Evolutionary conservation across 805 yeast species (phyloP), one percentile per base, ranked within the genome.

Genomic region (Kodamaea lidongshanica): DNA sequence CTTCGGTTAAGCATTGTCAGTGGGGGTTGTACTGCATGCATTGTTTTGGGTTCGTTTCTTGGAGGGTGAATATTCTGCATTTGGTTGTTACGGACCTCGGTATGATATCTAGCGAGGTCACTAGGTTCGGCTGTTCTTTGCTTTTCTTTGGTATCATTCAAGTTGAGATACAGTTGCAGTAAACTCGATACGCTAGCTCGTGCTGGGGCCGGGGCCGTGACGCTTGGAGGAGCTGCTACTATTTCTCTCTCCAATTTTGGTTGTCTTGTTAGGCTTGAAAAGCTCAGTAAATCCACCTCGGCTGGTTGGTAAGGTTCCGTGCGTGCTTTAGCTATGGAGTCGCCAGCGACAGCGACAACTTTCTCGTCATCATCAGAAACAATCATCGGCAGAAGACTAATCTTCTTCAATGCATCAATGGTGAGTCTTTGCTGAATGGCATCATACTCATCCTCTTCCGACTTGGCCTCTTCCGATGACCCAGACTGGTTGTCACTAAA

Each of bases 181-280:
- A 24, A 25, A 12, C 24, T 11, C 7, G 21, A 17, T 5, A 15
- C 27, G n/a, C 24, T 28, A 3, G 29, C 29, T 9, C 34, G 28
- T 8, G 34, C 34, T 8, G 34, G 34, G 12, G 27, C 34, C 4
- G 34, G 34, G 11, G 34, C 28, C 2, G 34, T 30, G 7, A 29
- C 34, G 28, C 11, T 17, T 10, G 16, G 12, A 16, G 25, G 17
- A 15, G 30, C 7, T 26, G 17, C 26, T 19, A 10, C 20, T 7
- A 21, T 16, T 16, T 21, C 20, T 12, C 32, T 21, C 19, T 30
- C 33, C 23, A 34, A 29, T 30, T 56, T 55, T n/a, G 64, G 64
- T 40, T 65, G 70, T 26, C 70, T 46, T 7, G 70, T 65, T 28
- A 65, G 50, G 38, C 68, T 61, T 5, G 67, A 61, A 47, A 65